Percentiles rank a stretch among this genome's conserved stretches.
These are phyloP conservation scores for Trichoderma hamatum DNA, from an alignment of 2,329 filamentous ascomycete species.

Conservation along the genomic window DNA sequence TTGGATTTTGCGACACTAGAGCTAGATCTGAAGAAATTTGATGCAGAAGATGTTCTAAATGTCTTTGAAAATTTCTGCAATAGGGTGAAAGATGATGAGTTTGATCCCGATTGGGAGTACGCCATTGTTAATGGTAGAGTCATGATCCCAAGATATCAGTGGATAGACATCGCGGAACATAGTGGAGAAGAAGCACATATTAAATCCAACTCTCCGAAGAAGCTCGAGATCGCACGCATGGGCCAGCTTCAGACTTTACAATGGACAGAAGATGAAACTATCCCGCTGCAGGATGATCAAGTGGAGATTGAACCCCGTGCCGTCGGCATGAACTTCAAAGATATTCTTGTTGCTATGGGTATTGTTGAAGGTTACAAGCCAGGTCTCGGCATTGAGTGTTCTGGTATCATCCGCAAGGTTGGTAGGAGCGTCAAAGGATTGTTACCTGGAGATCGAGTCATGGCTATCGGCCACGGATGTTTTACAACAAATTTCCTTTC, in stretches of 20 bases:
- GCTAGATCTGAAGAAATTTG: not conserved
- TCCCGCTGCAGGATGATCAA: not conserved
- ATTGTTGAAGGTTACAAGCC: slow-evolving; percentile 19
- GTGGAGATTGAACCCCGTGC: slow-evolving; percentile 9
- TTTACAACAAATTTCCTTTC: slow-evolving; percentile 10
- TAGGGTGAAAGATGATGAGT: not conserved
- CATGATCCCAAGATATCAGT: slow-evolving; percentile 13
- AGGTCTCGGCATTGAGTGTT: slow-evolving; percentile 38
- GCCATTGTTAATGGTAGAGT: slow-evolving; percentile 6
- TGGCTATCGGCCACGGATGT: slow-evolving; percentile 5
- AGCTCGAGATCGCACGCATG: not conserved
- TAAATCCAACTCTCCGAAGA: not conserved
- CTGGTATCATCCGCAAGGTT: slow-evolving; percentile 32
- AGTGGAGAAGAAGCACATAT: not conserved
- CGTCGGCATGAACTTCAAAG: slow-evolving; percentile 28
- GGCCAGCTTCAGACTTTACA: slow-evolving; percentile 11
- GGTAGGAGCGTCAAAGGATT: slow-evolving; percentile 31
- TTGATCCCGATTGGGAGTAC: slow-evolving; percentile 16
- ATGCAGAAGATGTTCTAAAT: not conserved
- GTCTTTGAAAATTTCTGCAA: slow-evolving; percentile 1
- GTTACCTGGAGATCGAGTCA: slow-evolving; percentile 42
- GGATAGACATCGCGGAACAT: not conserved
- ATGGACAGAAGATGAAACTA: not conserved
- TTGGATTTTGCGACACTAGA: slow-evolving; percentile 27
- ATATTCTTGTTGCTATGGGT: slow-evolving; percentile 27